Base-by-base conservation (phyloP, 345 rosid genomes). In the Boechera retrofracta region DNA sequence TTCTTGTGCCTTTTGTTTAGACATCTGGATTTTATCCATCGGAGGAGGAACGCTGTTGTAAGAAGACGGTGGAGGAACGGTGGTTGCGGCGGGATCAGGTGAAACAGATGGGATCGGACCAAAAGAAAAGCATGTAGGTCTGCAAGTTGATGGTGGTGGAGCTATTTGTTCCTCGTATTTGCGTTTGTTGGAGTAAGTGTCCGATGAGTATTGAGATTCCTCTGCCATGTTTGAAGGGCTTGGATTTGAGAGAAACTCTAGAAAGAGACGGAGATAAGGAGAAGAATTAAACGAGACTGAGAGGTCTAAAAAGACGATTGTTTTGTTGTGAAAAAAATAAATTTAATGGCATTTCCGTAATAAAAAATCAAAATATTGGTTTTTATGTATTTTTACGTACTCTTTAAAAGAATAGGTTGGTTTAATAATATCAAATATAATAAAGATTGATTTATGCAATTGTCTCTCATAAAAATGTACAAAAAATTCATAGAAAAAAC, bases 1-100 rank as follows among this genome's bases (percentile, higher is more conserved):
- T 82, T 89, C 92, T 80, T 96, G 94, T 10, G 95, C 99, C 10
- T 85, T 87, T 77, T 87, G 97, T 83, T 93, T 96, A 49, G 98
- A 97, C 13, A 86, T 78, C 86, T 89, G 95, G 83, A 96, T 85
- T 81, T 92, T 91, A 53, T 87, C 91, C 41, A 74, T 84, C 8
- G 96, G 95, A 0, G 93, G 95, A 1, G 98, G 89, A 0, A 88
- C 96, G 81, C 69, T 87, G 83, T 88, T 91, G 87, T 92, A 89
- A 4, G 96, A 83, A 24, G 83, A 73, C 26, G 92, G 76, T 11
- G 83, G 67, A 51, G 77, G 69, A 10, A 10, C 11, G 15, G 61
- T 21, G 2, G 73, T 5, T 6, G 81, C 55, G 45, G 77, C 71
- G 26, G 87, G 64, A 75, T 84, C 86, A 4, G 96, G 85, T 1